Conservation (phyloP, 2,329 filamentous ascomycete species). For the Ilyonectria robusta region DNA sequence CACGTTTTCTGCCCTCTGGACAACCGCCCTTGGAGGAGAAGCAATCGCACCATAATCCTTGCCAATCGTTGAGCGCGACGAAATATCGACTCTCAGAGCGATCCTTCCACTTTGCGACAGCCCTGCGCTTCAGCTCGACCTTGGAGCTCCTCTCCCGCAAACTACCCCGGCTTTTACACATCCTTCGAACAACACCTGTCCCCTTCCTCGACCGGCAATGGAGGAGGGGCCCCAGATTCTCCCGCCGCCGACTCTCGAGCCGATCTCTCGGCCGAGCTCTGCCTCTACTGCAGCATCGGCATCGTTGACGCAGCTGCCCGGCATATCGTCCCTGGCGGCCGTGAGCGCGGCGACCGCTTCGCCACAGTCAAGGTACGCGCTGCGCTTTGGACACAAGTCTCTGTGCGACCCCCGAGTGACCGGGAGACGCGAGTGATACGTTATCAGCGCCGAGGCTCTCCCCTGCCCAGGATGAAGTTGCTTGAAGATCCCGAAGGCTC, state of each 20-base stretch:
- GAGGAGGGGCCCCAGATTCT: slow-evolving; percentile 62
- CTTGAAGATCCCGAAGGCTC: slow-evolving; percentile 8
- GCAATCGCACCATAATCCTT: slow-evolving; percentile 8
- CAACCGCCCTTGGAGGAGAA: neutral
- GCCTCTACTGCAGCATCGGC: slow-evolving; percentile 62
- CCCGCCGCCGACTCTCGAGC: slow-evolving; percentile 59
- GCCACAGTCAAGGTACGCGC: slow-evolving; percentile 63
- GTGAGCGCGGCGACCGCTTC: slow-evolving; percentile 57
- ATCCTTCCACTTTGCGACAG: slow-evolving; percentile 14
- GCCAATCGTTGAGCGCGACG: slow-evolving; percentile 5
- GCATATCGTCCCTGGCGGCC: slow-evolving; percentile 61
- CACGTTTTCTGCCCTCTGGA: neutral
- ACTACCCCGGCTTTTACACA: slow-evolving; percentile 14
- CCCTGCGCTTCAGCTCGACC: slow-evolving; percentile 13
- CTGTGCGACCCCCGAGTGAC: slow-evolving; percentile 11
- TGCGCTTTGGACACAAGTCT: slow-evolving; percentile 15
- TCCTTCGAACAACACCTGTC: slow-evolving; percentile 14
- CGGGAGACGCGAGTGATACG: slow-evolving; percentile 25
- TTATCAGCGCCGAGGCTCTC: slow-evolving; percentile 19
- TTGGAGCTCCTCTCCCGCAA: slow-evolving; percentile 14
- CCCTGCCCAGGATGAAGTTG: slow-evolving; percentile 8
- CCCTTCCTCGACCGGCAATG: slow-evolving; percentile 53
- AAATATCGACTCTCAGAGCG: neutral
- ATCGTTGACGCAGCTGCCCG: slow-evolving; percentile 60
- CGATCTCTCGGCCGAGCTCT: slow-evolving; percentile 65